Percentiles rank a stretch among this genome's conserved stretches.
Conservation (phyloP, 2,329 filamentous ascomycete species). For the Nemania diffusa region DNA sequence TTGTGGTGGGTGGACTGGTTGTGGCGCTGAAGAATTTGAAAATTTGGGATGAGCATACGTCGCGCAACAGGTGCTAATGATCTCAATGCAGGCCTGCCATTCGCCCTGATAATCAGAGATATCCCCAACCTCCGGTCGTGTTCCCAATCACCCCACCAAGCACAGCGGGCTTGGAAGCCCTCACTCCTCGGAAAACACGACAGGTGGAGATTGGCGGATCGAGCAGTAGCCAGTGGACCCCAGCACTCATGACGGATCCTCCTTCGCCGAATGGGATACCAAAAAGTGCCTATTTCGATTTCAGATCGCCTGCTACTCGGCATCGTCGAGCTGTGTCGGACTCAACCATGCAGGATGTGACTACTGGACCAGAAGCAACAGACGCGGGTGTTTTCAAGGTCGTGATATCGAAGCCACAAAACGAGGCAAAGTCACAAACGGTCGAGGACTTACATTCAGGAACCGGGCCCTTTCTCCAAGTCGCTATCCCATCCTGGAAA, state of each 20-base stretch:
- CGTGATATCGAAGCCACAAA: conserved; percentile 77
- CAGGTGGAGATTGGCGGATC: conserved; percentile 49
- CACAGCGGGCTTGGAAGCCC: conserved; percentile 65
- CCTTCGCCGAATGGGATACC: conserved; percentile 47
- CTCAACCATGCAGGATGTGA: conserved; percentile 77
- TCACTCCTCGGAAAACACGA: conserved; percentile 48
- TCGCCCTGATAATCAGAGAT: conserved; percentile 69
- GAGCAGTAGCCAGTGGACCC: conserved; percentile 56
- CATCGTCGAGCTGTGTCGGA: conserved; percentile 78
- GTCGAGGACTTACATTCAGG: conserved; percentile 64
- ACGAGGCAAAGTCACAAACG: conserved; percentile 69
- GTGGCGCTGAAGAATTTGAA: background rate
- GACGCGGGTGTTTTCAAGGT: conserved; percentile 80
- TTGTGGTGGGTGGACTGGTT: background rate
- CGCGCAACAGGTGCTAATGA: conserved; percentile 33
- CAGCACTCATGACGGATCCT: conserved; percentile 49
- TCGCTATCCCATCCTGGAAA: conserved; percentile 85
- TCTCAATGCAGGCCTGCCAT: conserved; percentile 63
- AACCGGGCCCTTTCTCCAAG: conserved; percentile 69
- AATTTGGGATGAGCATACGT: background rate
- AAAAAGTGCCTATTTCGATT: conserved; percentile 50
- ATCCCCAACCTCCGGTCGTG: conserved; percentile 68
- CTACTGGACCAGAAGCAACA: conserved; percentile 57
- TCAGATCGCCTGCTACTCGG: conserved; percentile 41
- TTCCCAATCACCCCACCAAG: conserved; percentile 71